Conservation (phyloP, 768 basidiomycete genomes). For the Leccinum uliginosum region DNA sequence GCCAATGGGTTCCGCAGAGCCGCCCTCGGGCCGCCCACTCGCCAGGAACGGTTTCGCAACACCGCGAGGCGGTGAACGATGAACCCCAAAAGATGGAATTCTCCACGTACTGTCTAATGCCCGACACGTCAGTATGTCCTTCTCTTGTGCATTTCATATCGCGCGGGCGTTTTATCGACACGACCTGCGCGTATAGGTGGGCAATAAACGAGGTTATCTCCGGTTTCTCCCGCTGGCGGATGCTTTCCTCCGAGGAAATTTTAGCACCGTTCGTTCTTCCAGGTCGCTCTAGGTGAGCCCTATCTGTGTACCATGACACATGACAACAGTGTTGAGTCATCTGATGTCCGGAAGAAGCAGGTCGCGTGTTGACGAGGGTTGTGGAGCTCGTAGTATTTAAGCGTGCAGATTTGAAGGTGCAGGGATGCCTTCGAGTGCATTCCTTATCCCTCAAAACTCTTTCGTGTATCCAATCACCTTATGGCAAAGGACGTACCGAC, state of each 20-base stretch:
- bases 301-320: constrained; percentile 6
- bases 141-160: background rate
- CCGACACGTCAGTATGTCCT: background rate
- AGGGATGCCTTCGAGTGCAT: background rate
- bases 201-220: background rate
- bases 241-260: background rate
- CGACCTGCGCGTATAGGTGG: background rate
- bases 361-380: background rate
- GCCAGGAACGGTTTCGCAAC: background rate
- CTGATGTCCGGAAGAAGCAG: constrained; percentile 9
- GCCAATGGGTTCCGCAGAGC: background rate
- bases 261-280: background rate
- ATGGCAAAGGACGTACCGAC: constrained; percentile 47
- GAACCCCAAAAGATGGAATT: constrained; percentile 1
- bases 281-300: background rate
- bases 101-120: background rate
- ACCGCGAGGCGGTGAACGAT: background rate
- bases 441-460: background rate
- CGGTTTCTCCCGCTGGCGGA: background rate
- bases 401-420: background rate
- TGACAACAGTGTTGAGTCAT: constrained; percentile 9
- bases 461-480: background rate
- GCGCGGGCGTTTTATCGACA: background rate
- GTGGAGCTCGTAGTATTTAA: constrained; percentile 10
- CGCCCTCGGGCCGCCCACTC: background rate